phyloP scores from a whole-genome alignment of 2,329 filamentous ascomycete genomes.

The Plectosphaerella plurivora region DNA sequence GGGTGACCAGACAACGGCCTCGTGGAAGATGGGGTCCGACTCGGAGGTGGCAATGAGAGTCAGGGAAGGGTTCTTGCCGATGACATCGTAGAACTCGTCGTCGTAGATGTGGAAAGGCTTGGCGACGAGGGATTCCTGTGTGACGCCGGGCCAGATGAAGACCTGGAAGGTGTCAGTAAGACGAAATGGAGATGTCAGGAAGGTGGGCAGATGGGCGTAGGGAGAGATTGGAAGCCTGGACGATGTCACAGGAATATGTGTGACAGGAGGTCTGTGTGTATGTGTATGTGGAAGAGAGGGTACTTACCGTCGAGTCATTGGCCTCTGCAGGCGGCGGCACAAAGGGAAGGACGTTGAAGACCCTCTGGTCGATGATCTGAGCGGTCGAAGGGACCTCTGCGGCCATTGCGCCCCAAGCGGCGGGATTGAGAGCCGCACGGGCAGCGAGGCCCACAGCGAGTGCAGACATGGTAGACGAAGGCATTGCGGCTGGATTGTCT shows the following conservation, averaged over 20 bases:
- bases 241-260: too few relatives aligned
- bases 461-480: background rate
- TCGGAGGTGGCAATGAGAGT: conserved; percentile 42
- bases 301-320: conserved; percentile 30
- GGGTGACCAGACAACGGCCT: conserved; percentile 48
- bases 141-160: conserved; percentile 38
- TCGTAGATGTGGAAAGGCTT: conserved; percentile 44
- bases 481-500: background rate
- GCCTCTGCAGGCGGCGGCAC: conserved; percentile 30
- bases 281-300: background rate
- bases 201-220: too few relatives aligned
- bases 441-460: conserved; percentile 2
- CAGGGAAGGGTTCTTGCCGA: conserved; percentile 43
- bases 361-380: conserved; percentile 37
- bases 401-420: conserved; percentile 16
- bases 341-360: conserved; percentile 34
- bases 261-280: too few relatives aligned
- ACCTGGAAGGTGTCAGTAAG: conserved; percentile 15
- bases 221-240: too few relatives aligned
- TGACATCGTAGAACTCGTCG: conserved; percentile 42
- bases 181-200: background rate
- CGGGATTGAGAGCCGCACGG: background rate
- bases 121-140: conserved; percentile 26
- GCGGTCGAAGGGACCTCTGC: conserved; percentile 16
- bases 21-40: conserved; percentile 46